Base-by-base conservation (phyloP, 148 eudicot genomes). In the Oxyria digyna region DNA sequence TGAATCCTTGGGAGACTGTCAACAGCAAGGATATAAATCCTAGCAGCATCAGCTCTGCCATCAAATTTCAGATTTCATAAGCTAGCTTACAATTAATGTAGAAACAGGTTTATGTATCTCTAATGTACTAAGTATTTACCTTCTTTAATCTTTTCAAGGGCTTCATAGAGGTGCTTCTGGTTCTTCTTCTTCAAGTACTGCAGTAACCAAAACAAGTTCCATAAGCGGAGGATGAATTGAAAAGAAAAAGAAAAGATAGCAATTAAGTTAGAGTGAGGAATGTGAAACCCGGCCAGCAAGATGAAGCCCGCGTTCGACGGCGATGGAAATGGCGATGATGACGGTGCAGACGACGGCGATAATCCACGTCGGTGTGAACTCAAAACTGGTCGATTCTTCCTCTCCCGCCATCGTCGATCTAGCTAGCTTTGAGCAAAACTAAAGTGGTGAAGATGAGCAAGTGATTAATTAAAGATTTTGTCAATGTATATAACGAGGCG, bases 21-120 rank as follows among this genome's bases (percentile, higher is more conserved):
- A 93, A 69, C 64, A 93, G 76, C 11, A 93, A 81, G 27, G 98
- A 93, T 69, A 93, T 87, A 74, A 93, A 93, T 71, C 98, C 98
- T 74, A 93, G 75, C 52, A 93, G 82, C 98, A 93, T 93, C 98
- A 90, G 80, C 79, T 93, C 98, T 93, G 88, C 74, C 64, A 27
- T 64, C 41, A 42, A 18, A 59, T 17, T 6, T 46, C 62, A 69
- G 31, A 42, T 35, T 35, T 35, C 4, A 35, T 2, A 35, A 3
- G 38, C 38, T 3, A 35, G 38, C 3, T 35, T 35, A 35, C 6
- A 35, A 2, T 35, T 35, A 35, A 35, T n/a, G n/a, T n/a, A n/a
- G n/a, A n/a, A n/a, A n/a, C n/a, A n/a, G n/a, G n/a, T n/a, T n/a
- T n/a, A n/a, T n/a, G n/a, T n/a, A n/a, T n/a, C 6, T 9, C 9